Evolutionary conservation across 2,329 filamentous ascomycete genomes (phyloP).

Genomic region (Ilyonectria sp.): DNA sequence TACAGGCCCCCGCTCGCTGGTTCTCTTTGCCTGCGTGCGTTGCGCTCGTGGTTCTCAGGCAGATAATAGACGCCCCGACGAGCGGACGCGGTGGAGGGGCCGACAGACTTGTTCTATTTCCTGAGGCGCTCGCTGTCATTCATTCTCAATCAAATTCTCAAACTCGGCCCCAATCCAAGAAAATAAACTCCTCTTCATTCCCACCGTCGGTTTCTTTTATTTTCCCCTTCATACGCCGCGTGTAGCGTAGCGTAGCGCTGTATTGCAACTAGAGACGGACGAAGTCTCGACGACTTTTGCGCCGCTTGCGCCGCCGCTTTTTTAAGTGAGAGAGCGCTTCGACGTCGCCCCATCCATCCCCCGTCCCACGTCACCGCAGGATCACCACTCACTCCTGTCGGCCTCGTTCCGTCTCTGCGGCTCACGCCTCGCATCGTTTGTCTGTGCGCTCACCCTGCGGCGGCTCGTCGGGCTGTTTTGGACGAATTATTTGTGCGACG

Average conservation of each 20-base stretch:
- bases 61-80: slow-evolving; percentile 19
- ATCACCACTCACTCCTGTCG: slow-evolving; percentile 21
- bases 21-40: background rate
- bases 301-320: slow-evolving; percentile 25
- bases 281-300: slow-evolving; percentile 1
- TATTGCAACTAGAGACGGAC: slow-evolving; percentile 3
- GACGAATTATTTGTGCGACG: slow-evolving; percentile 16
- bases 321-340: slow-evolving; percentile 22
- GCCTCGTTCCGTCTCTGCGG: slow-evolving; percentile 26
- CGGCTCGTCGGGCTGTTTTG: slow-evolving; percentile 6
- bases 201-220: background rate
- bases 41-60: background rate
- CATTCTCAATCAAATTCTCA: slow-evolving; percentile 19
- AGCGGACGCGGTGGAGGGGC: slow-evolving; percentile 24
- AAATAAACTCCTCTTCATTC: slow-evolving; percentile 1
- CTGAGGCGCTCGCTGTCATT: slow-evolving; percentile 1
- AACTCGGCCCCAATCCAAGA: background rate
- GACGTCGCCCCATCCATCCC: slow-evolving; percentile 12
- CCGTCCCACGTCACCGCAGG: slow-evolving; percentile 30
- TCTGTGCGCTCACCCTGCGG: slow-evolving; percentile 13
- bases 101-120: slow-evolving; percentile 27
- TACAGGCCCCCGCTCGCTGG: background rate
- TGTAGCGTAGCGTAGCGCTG: slow-evolving; percentile 25
- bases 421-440: slow-evolving; percentile 8
- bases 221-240: slow-evolving; percentile 7